Conservation (phyloP, 192 early-diverging fungal species). For the Backusella tuberculispora region DNA sequence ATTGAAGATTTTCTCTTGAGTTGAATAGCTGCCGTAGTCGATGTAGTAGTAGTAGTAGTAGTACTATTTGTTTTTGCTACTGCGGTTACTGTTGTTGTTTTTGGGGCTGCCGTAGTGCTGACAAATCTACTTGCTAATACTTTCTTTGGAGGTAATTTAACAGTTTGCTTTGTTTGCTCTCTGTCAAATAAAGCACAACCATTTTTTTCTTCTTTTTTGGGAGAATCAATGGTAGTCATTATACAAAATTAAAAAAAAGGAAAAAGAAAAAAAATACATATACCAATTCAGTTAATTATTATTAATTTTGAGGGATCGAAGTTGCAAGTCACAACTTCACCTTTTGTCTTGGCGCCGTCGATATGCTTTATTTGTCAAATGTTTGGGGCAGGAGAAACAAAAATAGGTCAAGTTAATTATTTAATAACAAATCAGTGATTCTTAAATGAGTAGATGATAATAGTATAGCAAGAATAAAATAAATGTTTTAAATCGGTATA, state of each 20-base stretch:
- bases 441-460: too few species aligned
- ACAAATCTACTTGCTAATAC: conserved; percentile 18
- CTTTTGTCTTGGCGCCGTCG: too few species aligned
- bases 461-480: too few species aligned
- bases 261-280: neutral
- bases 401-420: too few species aligned
- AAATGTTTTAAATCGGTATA: too few species aligned
- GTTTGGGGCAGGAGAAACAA: too few species aligned
- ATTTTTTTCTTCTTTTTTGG: conserved; percentile 11
- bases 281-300: too few species aligned
- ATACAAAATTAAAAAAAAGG: neutral
- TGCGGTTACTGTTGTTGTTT: neutral
- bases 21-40: neutral
- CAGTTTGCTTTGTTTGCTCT: conserved; percentile 20
- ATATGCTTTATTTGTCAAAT: too few species aligned
- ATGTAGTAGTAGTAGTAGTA: neutral
- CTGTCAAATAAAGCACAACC: conserved; percentile 1
- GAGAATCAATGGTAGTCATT: conserved; percentile 25
- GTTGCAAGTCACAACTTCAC: too few species aligned
- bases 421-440: too few species aligned
- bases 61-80: neutral
- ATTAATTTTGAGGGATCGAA: too few species aligned
- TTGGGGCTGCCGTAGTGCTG: neutral
- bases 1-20: neutral
- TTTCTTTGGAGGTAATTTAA: conserved; percentile 21